phyloP scores from a whole-genome alignment of 2,329 filamentous ascomycete species.

The Aspergillus aculeatus region DNA sequence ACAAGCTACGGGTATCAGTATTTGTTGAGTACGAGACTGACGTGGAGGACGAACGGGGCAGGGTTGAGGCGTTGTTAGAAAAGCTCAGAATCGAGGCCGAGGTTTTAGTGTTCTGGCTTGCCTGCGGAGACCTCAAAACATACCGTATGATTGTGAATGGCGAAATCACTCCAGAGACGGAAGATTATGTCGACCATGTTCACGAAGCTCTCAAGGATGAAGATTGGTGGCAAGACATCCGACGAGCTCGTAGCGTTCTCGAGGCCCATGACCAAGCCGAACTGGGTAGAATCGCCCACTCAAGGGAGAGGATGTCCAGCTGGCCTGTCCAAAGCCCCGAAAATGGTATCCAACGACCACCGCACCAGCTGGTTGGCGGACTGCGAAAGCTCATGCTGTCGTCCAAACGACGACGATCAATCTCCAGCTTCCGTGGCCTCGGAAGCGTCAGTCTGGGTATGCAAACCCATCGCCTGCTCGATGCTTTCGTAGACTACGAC shows the following conservation, averaged over 20 bases:
- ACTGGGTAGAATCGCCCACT: slow-evolving; percentile 18
- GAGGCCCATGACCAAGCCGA: slow-evolving; percentile 14
- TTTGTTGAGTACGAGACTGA: slow-evolving; percentile 89
- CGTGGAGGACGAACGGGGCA: slow-evolving; percentile 71
- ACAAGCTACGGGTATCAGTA: slow-evolving; percentile 72
- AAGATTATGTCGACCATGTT: slow-evolving; percentile 60
- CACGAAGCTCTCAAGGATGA: slow-evolving; percentile 67
- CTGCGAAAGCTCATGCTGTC: slow-evolving; percentile 63
- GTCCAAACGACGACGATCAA: slow-evolving; percentile 53
- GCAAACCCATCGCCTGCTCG: slow-evolving; percentile 69
- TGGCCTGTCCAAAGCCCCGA: slow-evolving; percentile 59
- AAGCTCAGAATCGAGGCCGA: slow-evolving; percentile 80
- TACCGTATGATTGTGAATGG: slow-evolving; percentile 81
- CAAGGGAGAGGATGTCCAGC: slow-evolving; percentile 44
- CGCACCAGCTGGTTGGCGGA: slow-evolving; percentile 54
- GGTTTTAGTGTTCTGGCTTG: slow-evolving; percentile 77
- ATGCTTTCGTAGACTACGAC: slow-evolving; percentile 57
- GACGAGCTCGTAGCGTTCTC: slow-evolving; percentile 44
- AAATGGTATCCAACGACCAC: slow-evolving; percentile 41
- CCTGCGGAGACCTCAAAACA: slow-evolving; percentile 67
- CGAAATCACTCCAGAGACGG: slow-evolving; percentile 48
- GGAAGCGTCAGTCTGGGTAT: slow-evolving; percentile 68
- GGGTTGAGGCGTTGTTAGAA: slow-evolving; percentile 71
- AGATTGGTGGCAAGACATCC: slow-evolving; percentile 80
- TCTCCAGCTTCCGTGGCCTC: slow-evolving; percentile 50